phyloP scores from a whole-genome alignment of 2,329 filamentous ascomycete genomes.

The Fusarium sp. region DNA sequence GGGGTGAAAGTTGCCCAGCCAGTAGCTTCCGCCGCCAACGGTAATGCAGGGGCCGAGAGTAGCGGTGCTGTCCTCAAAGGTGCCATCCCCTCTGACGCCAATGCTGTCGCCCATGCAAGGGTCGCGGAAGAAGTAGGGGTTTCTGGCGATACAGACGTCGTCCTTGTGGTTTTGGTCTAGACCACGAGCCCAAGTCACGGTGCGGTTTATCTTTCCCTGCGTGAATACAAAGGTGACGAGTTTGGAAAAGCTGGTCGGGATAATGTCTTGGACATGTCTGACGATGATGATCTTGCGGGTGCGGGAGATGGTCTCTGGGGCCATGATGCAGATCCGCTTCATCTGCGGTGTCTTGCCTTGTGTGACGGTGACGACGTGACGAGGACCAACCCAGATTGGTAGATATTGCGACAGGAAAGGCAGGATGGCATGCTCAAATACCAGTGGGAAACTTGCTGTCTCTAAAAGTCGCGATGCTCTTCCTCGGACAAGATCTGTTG shows the following conservation, averaged over 20 bases:
- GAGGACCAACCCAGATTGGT: conserved; percentile 53
- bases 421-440: conserved; percentile 56
- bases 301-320: conserved; percentile 47
- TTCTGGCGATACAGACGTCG: conserved; percentile 53
- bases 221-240: conserved; percentile 52
- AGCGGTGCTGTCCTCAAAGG: conserved; percentile 50
- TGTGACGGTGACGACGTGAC: conserved; percentile 52
- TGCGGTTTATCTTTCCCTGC: conserved; percentile 49
- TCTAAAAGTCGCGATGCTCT: conserved; percentile 47
- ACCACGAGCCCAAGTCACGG: conserved; percentile 52
- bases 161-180: conserved; percentile 51
- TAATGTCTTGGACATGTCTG: conserved; percentile 53
- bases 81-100: conserved; percentile 46
- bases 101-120: conserved; percentile 59
- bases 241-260: conserved; percentile 47
- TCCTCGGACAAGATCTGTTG: conserved; percentile 43
- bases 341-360: conserved; percentile 49
- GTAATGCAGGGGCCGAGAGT: conserved; percentile 54
- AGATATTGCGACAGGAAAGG: conserved; percentile 55
- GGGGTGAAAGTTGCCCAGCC: conserved; percentile 57
- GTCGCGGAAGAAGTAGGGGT: conserved; percentile 54
- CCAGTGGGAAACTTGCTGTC: conserved; percentile 50
- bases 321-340: conserved; percentile 55
- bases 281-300: conserved; percentile 52
- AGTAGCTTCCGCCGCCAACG: conserved; percentile 51